Base-by-base conservation (phyloP, 208 protist genomes). In the Crithidia acanthocephali region DNA sequence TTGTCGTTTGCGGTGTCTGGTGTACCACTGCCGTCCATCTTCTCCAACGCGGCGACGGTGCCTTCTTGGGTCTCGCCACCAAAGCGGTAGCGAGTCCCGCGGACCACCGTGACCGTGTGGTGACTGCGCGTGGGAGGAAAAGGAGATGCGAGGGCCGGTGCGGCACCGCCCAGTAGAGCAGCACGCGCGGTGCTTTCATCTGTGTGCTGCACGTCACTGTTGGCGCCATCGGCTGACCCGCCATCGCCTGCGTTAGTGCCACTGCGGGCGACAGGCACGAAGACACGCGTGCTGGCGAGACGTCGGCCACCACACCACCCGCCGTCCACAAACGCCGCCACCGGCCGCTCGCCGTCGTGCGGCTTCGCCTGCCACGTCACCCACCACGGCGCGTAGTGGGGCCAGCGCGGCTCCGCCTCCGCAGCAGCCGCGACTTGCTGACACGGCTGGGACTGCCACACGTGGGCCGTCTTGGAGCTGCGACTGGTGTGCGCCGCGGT, bases 261-360 rank as follows among this genome's bases (percentile, higher is more conserved):
- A 44, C 25, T 60, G 62, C 25, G 28, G 15, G 22, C 20, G 25
- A 45, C n/a, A 32, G 55, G 28, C 10, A 68, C 28, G 69, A 91
- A 83, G 58, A 62, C 63, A 16, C 74, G 27, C 18, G 74, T 53
- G 16, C 53, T 71, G 5, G 77, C 61, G 42, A 87, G 61, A 25
- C 87, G 85, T 7, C 68, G 68, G 16, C 50, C 66, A 10, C 63
- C 64, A 35, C 80, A 64, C 87, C 87, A 95, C 13, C 90, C 90
- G 52, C 90, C 87, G 25, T 90, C 72, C 23, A 88, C 59, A 23
- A 69, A 74, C 44, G 87, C 74, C 25, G 56, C 65, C 6, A 57
- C 37, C 23, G 78, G 74, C n/a, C 68, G 55, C 7, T 68, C 70
- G 2, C 22, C 51, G 5, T 67, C 68, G 28, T 45, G 74, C 13